These are phyloP conservation scores for Trichosporon ovoides DNA, from an alignment of 1,284 basidiomycete genomes.

Conservation along the genomic window DNA sequence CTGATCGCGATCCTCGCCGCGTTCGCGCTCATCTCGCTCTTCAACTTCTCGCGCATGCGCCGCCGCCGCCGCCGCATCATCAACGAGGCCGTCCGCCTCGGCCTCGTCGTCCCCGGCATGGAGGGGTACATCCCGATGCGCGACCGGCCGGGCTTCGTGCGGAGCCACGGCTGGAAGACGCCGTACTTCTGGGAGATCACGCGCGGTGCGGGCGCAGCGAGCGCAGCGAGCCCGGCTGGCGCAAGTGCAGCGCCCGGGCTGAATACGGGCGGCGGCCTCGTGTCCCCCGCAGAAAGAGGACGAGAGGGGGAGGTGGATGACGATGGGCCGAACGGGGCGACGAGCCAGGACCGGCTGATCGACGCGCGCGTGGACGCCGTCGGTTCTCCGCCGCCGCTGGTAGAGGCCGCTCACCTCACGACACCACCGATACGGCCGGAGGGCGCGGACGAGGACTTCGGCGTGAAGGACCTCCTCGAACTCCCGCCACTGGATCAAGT, in stretches of 20 bases:
- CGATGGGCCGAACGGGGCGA: not conserved
- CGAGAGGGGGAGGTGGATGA: not conserved
- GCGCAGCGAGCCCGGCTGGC: not conserved
- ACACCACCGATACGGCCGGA: no score
- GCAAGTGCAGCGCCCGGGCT: no score
- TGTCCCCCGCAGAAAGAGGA: no score
- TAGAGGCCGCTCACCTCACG: not conserved
- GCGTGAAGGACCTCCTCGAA: no score
- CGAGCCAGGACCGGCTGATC: no score
- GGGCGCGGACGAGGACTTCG: no score
- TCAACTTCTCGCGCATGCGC: conserved; percentile 36
- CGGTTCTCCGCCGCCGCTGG: no score
- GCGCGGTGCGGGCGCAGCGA: not conserved
- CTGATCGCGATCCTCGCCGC: conserved; percentile 42
- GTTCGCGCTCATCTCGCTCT: conserved; percentile 38
- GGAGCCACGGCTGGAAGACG: conserved; percentile 27
- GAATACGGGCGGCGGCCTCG: no score
- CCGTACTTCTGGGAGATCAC: conserved; percentile 45
- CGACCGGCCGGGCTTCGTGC: conserved; percentile 25
- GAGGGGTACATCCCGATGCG: conserved; percentile 42
- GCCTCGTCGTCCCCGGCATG: conserved; percentile 43
- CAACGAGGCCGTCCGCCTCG: conserved; percentile 38
- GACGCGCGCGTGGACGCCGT: no score
- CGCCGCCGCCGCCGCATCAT: conserved; percentile 33
- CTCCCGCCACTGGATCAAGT: no score